phyloP scores from a whole-genome alignment of 805 yeast genomes.

The Isabelozyma heimii region DNA sequence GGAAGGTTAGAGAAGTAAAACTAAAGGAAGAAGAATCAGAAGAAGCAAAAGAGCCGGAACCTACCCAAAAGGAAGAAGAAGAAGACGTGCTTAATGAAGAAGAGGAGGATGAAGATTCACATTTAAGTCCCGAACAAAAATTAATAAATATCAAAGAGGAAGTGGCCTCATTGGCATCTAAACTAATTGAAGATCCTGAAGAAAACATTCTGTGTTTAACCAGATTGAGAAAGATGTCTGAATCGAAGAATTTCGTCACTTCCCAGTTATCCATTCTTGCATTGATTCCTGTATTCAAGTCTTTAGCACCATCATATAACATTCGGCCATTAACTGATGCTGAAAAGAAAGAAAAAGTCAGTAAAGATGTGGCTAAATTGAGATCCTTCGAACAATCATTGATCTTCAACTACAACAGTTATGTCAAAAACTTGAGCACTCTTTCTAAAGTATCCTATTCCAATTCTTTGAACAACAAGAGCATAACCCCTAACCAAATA shows the following conservation, averaged over 20 bases:
- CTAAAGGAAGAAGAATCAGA: constrained; percentile 18
- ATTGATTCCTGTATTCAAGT: constrained; percentile 78
- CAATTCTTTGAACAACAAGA: constrained; percentile 35
- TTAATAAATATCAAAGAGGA: constrained; percentile 71
- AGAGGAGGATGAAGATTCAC: constrained; percentile 45
- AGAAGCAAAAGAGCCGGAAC: constrained; percentile 10
- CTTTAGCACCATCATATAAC: constrained; percentile 83
- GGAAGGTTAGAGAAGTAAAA: constrained; percentile 47
- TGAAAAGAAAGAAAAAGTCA: constrained; percentile 78
- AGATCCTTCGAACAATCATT: constrained; percentile 80
- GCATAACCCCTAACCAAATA: constrained; percentile 30
- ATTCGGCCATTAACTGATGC: constrained; percentile 79
- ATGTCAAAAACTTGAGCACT: constrained; percentile 53
- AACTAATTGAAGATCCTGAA: constrained; percentile 84
- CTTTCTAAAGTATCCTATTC: constrained; percentile 38
- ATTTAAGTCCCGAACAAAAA: constrained; percentile 49
- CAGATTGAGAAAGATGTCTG: constrained; percentile 67
- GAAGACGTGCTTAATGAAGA: constrained; percentile 25
- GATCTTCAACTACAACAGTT: constrained; percentile 65
- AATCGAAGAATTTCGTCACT: constrained; percentile 62
- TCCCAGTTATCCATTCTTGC: constrained; percentile 74
- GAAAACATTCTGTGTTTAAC: constrained; percentile 66
- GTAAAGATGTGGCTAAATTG: constrained; percentile 75
- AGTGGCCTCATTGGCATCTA: constrained; percentile 76
- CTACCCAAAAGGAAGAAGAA: constrained; percentile 19